These are phyloP conservation scores for Echeveria elegans DNA, from an alignment of 164 flowering plant genomes.

Conservation along the genomic window DNA sequence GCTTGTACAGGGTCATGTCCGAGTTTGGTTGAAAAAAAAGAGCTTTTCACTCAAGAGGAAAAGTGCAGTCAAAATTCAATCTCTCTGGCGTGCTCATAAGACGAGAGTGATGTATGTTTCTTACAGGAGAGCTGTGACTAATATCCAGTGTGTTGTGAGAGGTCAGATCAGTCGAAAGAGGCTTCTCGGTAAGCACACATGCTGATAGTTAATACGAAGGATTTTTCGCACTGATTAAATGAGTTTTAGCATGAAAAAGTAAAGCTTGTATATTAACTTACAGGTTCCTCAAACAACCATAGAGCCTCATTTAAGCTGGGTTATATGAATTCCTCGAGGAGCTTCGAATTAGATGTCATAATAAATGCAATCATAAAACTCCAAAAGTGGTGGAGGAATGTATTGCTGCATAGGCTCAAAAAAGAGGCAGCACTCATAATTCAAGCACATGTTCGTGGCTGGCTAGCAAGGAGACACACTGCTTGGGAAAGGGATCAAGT, in stretches of 20 bases:
- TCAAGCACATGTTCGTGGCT: conserved; percentile 63
- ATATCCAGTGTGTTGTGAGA: conserved; percentile 57
- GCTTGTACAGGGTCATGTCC: conserved; percentile 38
- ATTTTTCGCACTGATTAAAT: too few species aligned
- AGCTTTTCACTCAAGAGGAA: conserved; percentile 25
- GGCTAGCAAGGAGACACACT: conserved; percentile 40
- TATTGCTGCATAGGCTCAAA: conserved; percentile 24
- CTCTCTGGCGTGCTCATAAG: conserved; percentile 27
- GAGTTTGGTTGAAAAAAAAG: conserved; percentile 43
- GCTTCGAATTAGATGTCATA: conserved; percentile 25
- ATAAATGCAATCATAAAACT: conserved; percentile 39
- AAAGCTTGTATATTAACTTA: too few species aligned
- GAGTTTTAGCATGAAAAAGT: too few species aligned
- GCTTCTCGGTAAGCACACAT: conserved; percentile 37
- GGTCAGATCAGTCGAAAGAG: conserved; percentile 44
- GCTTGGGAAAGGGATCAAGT: conserved; percentile 26
- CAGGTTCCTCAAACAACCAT: conserved; percentile 38
- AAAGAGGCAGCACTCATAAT: conserved; percentile 41
- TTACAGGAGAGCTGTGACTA: conserved; percentile 36
- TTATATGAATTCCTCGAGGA: conserved; percentile 10
- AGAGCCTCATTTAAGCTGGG: conserved; percentile 8
- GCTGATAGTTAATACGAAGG: neutral
- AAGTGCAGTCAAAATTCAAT: conserved; percentile 52
- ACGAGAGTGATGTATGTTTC: conserved; percentile 21
- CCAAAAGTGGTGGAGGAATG: conserved; percentile 79